phyloP scores from a whole-genome alignment of 208 protist species.

The Trypanosomatidae sp. region DNA sequence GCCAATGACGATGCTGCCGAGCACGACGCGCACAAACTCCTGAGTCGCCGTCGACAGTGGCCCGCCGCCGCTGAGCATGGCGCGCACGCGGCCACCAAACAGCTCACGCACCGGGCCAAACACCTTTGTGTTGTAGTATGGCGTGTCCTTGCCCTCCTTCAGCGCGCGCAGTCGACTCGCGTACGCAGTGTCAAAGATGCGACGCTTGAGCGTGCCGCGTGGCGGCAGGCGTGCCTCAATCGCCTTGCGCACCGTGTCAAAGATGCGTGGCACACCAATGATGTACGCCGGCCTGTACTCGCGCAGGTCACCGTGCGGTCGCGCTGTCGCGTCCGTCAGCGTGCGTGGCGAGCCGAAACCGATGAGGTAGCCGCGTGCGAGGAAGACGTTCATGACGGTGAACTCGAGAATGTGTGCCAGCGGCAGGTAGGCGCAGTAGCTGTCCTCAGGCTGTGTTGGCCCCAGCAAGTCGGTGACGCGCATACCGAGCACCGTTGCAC shows the following conservation, averaged over 20 bases:
- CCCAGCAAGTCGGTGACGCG: constrained; percentile 10
- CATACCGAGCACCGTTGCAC: constrained; percentile 5
- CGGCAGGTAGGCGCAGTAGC: constrained; percentile 83
- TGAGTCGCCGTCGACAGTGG: constrained; percentile 55
- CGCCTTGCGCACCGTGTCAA: constrained; percentile 60
- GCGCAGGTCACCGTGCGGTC: constrained; percentile 67
- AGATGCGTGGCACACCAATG: constrained; percentile 74
- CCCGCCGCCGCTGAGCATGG: constrained; percentile 65
- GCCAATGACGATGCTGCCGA: constrained; percentile 51
- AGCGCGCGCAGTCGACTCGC: constrained; percentile 32
- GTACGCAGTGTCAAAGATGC: constrained; percentile 70
- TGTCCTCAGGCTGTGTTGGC: constrained; percentile 31
- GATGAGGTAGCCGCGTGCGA: constrained; percentile 47
- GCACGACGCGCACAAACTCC: constrained; percentile 78
- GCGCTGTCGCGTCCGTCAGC: constrained; percentile 46
- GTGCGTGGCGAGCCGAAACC: constrained; percentile 69
- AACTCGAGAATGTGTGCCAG: constrained; percentile 90
- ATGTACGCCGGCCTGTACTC: constrained; percentile 66
- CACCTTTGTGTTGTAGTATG: constrained; percentile 68
- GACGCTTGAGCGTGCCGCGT: constrained; percentile 31
- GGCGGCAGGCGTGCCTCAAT: constrained; percentile 55
- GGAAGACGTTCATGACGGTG: constrained; percentile 54
- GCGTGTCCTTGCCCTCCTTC: constrained; percentile 61
- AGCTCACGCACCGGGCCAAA: constrained; percentile 33
- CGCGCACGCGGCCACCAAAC: constrained; percentile 44